phyloP scores from a whole-genome alignment of 768 basidiomycete species.

The Exsudoporus frostii region DNA sequence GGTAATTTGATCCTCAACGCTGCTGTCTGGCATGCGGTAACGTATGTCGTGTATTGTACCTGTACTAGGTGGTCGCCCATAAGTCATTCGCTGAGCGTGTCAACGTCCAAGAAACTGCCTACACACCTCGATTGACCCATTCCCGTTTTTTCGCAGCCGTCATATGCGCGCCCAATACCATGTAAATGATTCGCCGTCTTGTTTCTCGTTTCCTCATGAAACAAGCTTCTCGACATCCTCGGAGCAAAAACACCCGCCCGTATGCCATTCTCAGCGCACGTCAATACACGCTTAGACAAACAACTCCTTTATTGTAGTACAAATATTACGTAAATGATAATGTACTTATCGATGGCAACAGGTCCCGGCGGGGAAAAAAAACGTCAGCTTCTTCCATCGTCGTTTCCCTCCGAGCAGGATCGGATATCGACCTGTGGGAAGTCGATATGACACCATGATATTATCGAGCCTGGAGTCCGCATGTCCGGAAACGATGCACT shows the following conservation, averaged over 20 bases:
- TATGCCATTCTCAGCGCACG: too few relatives aligned
- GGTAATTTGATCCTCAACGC: constrained; percentile 1
- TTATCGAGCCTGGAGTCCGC: too few relatives aligned
- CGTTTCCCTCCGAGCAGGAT: too few relatives aligned
- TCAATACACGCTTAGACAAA: too few relatives aligned
- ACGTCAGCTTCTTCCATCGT: too few relatives aligned
- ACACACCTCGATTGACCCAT: background rate
- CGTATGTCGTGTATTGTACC: background rate
- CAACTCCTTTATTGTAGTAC: too few relatives aligned
- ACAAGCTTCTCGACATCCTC: background rate
- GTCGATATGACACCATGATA: too few relatives aligned
- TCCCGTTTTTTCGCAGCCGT: background rate
- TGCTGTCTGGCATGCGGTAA: background rate
- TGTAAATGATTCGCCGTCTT: background rate
- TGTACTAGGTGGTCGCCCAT: background rate
- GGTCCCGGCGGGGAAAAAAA: too few relatives aligned
- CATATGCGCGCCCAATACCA: background rate
- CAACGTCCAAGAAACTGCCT: background rate
- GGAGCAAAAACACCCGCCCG: background rate
- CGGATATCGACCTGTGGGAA: too few relatives aligned
- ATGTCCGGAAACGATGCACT: too few relatives aligned
- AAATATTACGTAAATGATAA: too few relatives aligned
- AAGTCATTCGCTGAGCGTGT: background rate
- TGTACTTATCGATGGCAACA: too few relatives aligned
- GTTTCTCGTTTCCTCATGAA: background rate